These are phyloP conservation scores for Coemansia sp. DNA, from an alignment of 192 early-diverging fungal species.

Conservation along the genomic window DNA sequence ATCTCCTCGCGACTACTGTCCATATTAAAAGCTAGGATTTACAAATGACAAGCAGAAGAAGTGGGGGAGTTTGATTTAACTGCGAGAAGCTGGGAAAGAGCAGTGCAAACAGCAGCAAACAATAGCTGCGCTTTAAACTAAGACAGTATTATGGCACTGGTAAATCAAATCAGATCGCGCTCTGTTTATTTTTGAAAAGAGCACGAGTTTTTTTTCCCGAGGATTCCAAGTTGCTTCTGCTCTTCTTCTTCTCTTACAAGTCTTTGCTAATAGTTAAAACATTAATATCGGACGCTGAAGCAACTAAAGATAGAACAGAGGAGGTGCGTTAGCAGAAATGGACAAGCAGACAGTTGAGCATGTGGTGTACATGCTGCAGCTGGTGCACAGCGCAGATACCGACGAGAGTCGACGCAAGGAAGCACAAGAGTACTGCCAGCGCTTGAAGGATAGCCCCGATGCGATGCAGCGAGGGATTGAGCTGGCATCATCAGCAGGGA, in stretches of 20 bases:
- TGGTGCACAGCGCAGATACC: slow-evolving; percentile 35
- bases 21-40: background rate
- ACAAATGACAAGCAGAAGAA: background rate
- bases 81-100: too few species aligned
- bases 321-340: slow-evolving; percentile 6
- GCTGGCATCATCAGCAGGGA: slow-evolving; percentile 16
- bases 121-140: background rate
- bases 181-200: background rate
- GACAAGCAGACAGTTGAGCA: slow-evolving; percentile 18
- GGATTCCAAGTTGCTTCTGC: background rate
- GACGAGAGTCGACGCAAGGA: slow-evolving; percentile 25
- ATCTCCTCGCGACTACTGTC: background rate
- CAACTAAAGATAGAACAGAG: background rate
- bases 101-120: background rate
- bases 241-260: background rate
- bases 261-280: background rate
- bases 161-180: background rate
- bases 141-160: background rate
- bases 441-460: slow-evolving; percentile 21
- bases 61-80: too few species aligned
- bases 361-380: slow-evolving; percentile 34
- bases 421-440: slow-evolving; percentile 39
- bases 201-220: background rate
- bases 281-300: background rate
- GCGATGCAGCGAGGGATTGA: slow-evolving; percentile 24